These are phyloP conservation scores for Globisporangium emineosum DNA, from an alignment of 352 stramenopile species.

Conservation along the genomic window DNA sequence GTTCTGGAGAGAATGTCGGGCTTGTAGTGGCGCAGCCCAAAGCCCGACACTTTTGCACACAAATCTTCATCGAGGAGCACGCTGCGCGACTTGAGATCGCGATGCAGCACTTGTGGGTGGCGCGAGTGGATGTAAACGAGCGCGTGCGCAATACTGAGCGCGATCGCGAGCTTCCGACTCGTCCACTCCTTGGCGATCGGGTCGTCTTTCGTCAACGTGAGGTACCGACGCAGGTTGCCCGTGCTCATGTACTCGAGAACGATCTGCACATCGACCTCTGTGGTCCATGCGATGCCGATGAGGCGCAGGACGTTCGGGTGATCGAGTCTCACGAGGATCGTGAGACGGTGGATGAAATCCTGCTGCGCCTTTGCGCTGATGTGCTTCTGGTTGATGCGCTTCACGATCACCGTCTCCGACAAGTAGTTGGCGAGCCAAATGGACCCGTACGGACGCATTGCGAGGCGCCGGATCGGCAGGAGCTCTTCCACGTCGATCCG, in stretches of 20 bases:
- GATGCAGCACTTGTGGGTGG: constrained; percentile 51
- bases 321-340: constrained; percentile 49
- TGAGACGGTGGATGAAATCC: constrained; percentile 68
- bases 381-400: constrained; percentile 24
- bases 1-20: constrained; percentile 20
- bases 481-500: constrained; percentile 19
- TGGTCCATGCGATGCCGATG: constrained; percentile 71
- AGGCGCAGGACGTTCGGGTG: constrained; percentile 83
- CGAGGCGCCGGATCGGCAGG: constrained; percentile 17
- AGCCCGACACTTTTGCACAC: constrained; percentile 68
- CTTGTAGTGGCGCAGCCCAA: constrained; percentile 49
- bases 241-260: constrained; percentile 73
- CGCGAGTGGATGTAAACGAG: constrained; percentile 69
- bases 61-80: constrained; percentile 54
- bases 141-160: constrained; percentile 55
- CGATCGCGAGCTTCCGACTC: constrained; percentile 52
- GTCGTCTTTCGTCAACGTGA: constrained; percentile 32
- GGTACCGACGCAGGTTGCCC: constrained; percentile 56
- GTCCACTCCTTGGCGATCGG: constrained; percentile 36
- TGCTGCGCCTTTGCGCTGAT: constrained; percentile 17
- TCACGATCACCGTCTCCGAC: constrained; percentile 19
- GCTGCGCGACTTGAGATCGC: constrained; percentile 70
- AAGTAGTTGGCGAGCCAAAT: constrained; percentile 20
- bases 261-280: constrained; percentile 50
- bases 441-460: constrained; percentile 18